phyloP scores from a whole-genome alignment of 345 rosid species.

The Pugionium cornutum region DNA sequence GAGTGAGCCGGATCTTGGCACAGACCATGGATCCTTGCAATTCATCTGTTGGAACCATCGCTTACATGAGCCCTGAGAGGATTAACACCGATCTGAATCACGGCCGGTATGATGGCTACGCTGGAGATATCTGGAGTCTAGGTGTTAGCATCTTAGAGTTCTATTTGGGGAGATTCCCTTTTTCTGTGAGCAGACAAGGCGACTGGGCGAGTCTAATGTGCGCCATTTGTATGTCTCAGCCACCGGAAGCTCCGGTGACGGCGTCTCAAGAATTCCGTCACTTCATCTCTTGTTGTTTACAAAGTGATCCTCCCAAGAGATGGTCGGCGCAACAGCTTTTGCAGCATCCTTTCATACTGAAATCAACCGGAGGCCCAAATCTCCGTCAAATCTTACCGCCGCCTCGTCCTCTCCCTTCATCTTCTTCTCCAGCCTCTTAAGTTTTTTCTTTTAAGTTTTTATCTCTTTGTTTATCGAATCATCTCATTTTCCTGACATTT shows the following conservation, averaged over 20 bases:
- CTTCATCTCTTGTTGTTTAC: conserved; percentile 75
- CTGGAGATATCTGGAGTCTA: conserved; percentile 35
- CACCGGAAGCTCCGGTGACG: conserved; percentile 75
- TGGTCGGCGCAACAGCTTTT: conserved; percentile 67
- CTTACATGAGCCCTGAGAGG: conserved; percentile 97
- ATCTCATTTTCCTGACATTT: conserved; percentile 25
- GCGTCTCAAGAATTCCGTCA: conserved; percentile 75
- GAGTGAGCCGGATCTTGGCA: conserved; percentile 77
- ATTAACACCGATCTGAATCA: conserved; percentile 89
- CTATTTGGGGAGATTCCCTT: conserved; percentile 81
- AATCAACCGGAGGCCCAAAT: conserved; percentile 42
- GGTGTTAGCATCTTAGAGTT: conserved; percentile 92
- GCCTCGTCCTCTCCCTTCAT: conserved; percentile 53
- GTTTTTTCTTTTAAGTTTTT: not conserved
- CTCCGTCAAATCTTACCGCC: conserved; percentile 76
- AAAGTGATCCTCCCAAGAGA: conserved; percentile 76
- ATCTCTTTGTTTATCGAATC: not conserved
- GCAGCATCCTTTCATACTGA: conserved; percentile 74
- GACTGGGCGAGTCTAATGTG: conserved; percentile 94
- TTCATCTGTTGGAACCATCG: conserved; percentile 91
- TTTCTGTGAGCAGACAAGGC: conserved; percentile 64
- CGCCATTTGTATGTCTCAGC: conserved; percentile 84
- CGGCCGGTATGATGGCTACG: conserved; percentile 38
- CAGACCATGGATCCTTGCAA: conserved; percentile 98
- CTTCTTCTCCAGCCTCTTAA: conserved; percentile 26